Conservation (phyloP, 805 yeast species). For the Metschnikowia henanensis region DNA sequence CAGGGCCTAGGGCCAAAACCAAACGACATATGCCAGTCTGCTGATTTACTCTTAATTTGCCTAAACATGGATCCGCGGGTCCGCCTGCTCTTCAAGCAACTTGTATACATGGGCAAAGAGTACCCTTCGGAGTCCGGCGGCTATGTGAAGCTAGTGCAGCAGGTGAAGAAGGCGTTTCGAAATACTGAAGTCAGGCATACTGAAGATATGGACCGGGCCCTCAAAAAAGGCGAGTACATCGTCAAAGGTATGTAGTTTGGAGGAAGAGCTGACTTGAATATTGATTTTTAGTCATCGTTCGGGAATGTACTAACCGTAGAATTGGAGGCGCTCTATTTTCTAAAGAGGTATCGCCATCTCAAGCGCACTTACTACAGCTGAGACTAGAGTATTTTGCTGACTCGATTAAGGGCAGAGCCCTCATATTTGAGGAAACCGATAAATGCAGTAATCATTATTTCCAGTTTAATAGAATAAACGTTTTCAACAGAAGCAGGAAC, state of each 20-base stretch:
- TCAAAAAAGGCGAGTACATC: slow-evolving; percentile 31
- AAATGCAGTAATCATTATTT: too few species aligned
- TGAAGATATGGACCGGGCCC: slow-evolving; percentile 23
- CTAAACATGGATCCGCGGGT: slow-evolving; percentile 16
- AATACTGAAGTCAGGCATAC: slow-evolving; percentile 15
- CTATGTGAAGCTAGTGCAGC: slow-evolving; percentile 22
- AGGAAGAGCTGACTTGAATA: too few species aligned
- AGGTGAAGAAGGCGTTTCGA: slow-evolving; percentile 23
- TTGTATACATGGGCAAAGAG: slow-evolving; percentile 35
- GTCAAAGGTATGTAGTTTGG: slow-evolving; percentile 26
- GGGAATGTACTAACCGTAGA: too few species aligned
- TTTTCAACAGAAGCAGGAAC: too few species aligned
- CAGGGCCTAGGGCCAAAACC: background rate
- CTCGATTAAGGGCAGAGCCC: too few species aligned
- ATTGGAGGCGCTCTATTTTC: slow-evolving; percentile 33
- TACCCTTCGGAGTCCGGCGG: slow-evolving; percentile 36
- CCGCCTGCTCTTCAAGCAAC: slow-evolving; percentile 21
- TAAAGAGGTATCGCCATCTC: slow-evolving; percentile 30
- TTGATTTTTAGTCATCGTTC: too few species aligned
- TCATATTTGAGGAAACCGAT: too few species aligned
- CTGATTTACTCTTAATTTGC: too few species aligned
- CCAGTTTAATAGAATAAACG: too few species aligned
- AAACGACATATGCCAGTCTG: too few species aligned
- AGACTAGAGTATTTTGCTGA: too few species aligned
- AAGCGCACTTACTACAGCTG: slow-evolving; percentile 33